Conservation (phyloP, 1,284 basidiomycete species). For the Tylopilus sp. region DNA sequence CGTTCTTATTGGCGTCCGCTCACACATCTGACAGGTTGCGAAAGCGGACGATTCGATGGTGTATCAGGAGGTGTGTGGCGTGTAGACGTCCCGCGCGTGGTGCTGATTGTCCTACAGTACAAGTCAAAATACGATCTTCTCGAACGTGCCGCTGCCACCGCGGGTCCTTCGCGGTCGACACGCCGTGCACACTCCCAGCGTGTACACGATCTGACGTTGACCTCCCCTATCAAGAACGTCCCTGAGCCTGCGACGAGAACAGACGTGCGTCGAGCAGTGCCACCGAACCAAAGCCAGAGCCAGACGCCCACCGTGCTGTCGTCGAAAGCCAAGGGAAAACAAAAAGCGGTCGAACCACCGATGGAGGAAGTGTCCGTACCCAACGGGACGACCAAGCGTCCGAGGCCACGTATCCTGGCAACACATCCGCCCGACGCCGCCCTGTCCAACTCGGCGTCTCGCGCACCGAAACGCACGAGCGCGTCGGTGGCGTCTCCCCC, state of each 20-base stretch:
- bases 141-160: constrained; percentile 53
- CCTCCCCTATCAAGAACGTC: constrained; percentile 29
- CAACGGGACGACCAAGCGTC: constrained; percentile 28
- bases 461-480: constrained; percentile 29
- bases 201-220: constrained; percentile 51
- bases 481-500: constrained; percentile 25
- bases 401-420: constrained; percentile 10
- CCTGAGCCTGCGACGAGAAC: constrained; percentile 18
- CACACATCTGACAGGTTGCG: constrained; percentile 62
- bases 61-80: constrained; percentile 72
- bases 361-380: constrained; percentile 22
- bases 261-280: constrained; percentile 18
- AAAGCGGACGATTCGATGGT: constrained; percentile 81
- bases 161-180: constrained; percentile 70
- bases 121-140: constrained; percentile 72
- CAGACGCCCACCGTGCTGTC: constrained; percentile 25
- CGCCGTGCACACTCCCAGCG: constrained; percentile 70
- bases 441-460: constrained; percentile 20
- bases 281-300: constrained; percentile 5
- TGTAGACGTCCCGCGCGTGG: neutral
- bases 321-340: constrained; percentile 45
- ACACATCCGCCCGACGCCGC: constrained; percentile 21
- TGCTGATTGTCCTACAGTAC: constrained; percentile 55
- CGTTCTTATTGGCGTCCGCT: constrained; percentile 10
- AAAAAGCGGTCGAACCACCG: constrained; percentile 50